These are phyloP conservation scores for Dactylellina drechsleri DNA, from an alignment of 2,329 filamentous ascomycete genomes.

Conservation along the genomic window DNA sequence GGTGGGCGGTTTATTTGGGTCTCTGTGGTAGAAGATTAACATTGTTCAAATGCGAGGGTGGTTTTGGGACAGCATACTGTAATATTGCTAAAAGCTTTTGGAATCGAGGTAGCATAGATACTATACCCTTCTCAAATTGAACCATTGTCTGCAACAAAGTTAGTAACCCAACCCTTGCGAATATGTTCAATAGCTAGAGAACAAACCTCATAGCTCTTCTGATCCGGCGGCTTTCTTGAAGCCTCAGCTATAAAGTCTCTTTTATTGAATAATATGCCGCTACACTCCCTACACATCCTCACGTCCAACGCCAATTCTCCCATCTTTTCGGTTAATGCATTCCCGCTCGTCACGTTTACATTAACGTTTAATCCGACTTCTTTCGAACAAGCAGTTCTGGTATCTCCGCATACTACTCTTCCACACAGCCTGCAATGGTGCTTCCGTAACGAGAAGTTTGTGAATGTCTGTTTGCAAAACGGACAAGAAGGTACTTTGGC, in stretches of 20 bases:
- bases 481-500: slow-evolving; percentile 81
- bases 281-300: slow-evolving; percentile 92
- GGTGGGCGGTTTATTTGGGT: slow-evolving; percentile 63
- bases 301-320: slow-evolving; percentile 78
- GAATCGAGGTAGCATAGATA: slow-evolving; percentile 81
- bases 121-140: slow-evolving; percentile 89
- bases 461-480: slow-evolving; percentile 95
- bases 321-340: slow-evolving; percentile 65
- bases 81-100: slow-evolving; percentile 78
- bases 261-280: slow-evolving; percentile 74
- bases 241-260: slow-evolving; percentile 80
- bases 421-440: slow-evolving; percentile 97
- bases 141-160: slow-evolving; percentile 70
- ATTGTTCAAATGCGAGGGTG: neutral
- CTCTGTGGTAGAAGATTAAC: slow-evolving; percentile 56
- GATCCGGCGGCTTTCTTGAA: slow-evolving; percentile 74
- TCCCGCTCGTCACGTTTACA: slow-evolving; percentile 65
- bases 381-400: slow-evolving; percentile 81
- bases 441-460: slow-evolving; percentile 87
- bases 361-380: slow-evolving; percentile 84
- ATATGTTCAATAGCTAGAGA: neutral
- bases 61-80: slow-evolving; percentile 64
- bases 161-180: neutral
- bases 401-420: slow-evolving; percentile 89
- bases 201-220: slow-evolving; percentile 73